These are phyloP conservation scores for Colletotrichum costaricense DNA, from an alignment of 2,329 filamentous ascomycete species.

Conservation along the genomic window DNA sequence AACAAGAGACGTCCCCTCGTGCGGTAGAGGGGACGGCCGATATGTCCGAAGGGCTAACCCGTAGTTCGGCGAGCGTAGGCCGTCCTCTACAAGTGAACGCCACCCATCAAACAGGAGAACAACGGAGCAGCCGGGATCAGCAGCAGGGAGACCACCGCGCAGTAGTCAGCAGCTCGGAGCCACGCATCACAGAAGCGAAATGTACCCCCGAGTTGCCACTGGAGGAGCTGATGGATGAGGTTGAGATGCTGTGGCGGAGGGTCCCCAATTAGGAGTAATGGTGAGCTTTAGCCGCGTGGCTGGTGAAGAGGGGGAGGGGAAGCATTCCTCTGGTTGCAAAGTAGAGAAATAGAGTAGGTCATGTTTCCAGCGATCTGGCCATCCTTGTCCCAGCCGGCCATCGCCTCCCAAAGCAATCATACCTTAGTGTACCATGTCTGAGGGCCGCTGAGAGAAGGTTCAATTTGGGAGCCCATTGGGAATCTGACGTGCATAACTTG, in stretches of 20 bases:
- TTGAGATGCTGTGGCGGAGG: conserved; percentile 31
- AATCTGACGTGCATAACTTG: conserved; percentile 15
- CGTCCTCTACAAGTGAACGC: not conserved
- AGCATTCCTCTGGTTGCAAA: not conserved
- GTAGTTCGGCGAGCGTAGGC: not conserved
- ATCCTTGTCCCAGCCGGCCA: not conserved
- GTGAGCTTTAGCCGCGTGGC: not conserved
- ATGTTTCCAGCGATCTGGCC: not conserved
- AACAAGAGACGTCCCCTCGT: not conserved
- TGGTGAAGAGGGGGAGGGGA: not conserved
- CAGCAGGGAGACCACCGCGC: not conserved
- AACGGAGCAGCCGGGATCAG: conserved; percentile 1
- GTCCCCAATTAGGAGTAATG: not conserved
- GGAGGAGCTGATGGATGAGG: conserved; percentile 31
- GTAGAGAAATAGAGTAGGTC: not conserved
- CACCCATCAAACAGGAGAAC: not conserved
- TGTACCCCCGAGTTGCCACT: conserved; percentile 9
- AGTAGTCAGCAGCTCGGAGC: not conserved
- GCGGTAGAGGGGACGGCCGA: not conserved
- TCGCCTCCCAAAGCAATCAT: not conserved
- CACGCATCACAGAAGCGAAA: not conserved
- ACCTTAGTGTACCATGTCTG: not conserved
- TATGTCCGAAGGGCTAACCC: not conserved
- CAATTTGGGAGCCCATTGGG: not conserved
- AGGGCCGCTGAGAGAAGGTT: not conserved